These are phyloP conservation scores for Carex arenaria DNA, from an alignment of 202 grass and related monocot genomes.

Conservation along the genomic window DNA sequence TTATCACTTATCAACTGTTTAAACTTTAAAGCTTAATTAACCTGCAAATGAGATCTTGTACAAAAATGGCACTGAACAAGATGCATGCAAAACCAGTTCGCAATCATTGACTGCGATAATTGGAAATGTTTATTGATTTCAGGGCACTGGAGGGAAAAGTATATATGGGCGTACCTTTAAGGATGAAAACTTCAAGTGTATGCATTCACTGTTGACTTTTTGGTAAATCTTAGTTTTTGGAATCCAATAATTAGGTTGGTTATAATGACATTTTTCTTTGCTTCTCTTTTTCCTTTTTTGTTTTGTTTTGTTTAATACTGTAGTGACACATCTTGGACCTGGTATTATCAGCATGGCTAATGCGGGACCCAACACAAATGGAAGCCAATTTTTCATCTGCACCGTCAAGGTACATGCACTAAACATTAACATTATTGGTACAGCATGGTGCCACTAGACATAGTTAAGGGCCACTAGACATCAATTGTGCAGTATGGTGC, in stretches of 20 bases:
- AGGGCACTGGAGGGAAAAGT: slow-evolving; percentile 88
- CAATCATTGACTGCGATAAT: slow-evolving; percentile 2
- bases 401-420: slow-evolving; percentile 60
- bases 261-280: neutral
- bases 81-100: neutral
- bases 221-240: neutral
- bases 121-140: slow-evolving; percentile 23
- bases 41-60: neutral
- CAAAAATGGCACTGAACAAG: neutral
- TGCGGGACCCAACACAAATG: slow-evolving; percentile 81
- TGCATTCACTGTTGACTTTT: slow-evolving; percentile 1
- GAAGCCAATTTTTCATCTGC: slow-evolving; percentile 94
- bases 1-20: neutral
- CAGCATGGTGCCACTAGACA: neutral
- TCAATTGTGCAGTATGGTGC: neutral
- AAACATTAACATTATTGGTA: neutral
- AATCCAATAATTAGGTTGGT: neutral
- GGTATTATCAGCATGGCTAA: slow-evolving; percentile 83
- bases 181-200: slow-evolving; percentile 87
- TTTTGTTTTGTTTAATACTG: slow-evolving; percentile 2
- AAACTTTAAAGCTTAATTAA: neutral
- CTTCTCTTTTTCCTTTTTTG: neutral
- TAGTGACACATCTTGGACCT: slow-evolving; percentile 75
- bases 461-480: neutral
- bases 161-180: slow-evolving; percentile 88